A percentile compares a stretch with the other conserved stretches of the same genome.
These are phyloP conservation scores for Irpex lacteus DNA, from an alignment of 1,284 basidiomycete genomes.

Conservation along the genomic window DNA sequence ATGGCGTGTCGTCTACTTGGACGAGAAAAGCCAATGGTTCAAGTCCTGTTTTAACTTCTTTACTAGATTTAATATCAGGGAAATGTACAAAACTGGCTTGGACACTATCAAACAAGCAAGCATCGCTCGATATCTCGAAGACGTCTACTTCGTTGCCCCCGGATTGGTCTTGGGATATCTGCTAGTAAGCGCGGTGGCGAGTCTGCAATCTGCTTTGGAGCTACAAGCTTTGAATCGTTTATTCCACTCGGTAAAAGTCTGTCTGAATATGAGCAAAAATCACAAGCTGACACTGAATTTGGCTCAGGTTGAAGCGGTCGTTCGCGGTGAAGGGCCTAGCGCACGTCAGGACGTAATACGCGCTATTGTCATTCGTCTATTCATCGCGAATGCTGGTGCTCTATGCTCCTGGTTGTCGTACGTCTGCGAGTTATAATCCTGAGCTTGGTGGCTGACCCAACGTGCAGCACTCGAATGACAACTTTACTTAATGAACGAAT, in stretches of 20 bases:
- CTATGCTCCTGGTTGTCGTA: neutral
- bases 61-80: neutral
- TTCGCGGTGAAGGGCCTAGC: neutral
- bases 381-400: neutral
- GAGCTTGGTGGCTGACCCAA: neutral
- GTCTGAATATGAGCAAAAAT: neutral
- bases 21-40: neutral
- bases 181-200: neutral
- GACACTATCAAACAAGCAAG: neutral
- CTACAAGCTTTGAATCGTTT: neutral
- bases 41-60: neutral
- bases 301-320: neutral
- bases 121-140: neutral
- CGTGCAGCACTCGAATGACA: neutral
- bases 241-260: neutral
- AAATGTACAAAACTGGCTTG: neutral
- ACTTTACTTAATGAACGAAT: neutral
- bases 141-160: constrained; percentile 2
- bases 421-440: neutral
- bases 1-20: neutral
- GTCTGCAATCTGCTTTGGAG: neutral
- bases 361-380: neutral
- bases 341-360: neutral
- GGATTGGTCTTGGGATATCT: neutral
- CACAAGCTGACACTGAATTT: neutral